Conservation (phyloP, 75 land plant genomes). For the Sequoiadendron giganteum region DNA sequence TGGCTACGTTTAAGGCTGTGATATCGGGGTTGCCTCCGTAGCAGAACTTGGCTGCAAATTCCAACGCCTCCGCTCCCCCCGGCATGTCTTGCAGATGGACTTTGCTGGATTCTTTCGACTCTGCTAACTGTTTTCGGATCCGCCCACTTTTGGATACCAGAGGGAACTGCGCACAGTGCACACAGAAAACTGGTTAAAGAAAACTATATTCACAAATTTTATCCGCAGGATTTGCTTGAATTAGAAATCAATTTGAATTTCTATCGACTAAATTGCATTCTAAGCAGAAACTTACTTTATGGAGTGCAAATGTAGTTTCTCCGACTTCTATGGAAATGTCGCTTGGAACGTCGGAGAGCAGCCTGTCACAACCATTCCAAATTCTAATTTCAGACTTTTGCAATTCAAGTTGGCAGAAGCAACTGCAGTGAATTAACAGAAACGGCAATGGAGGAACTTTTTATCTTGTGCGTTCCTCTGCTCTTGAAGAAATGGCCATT, state of each 20-base stretch:
- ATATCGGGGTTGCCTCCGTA: constrained; percentile 81
- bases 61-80: constrained; percentile 85
- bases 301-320: constrained; percentile 61
- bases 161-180: constrained; percentile 55
- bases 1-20: constrained; percentile 71
- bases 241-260: too few relatives aligned
- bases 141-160: constrained; percentile 79
- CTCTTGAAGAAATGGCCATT: too few relatives aligned
- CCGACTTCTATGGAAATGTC: constrained; percentile 77
- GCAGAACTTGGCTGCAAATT: constrained; percentile 88
- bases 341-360: constrained; percentile 76
- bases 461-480: too few relatives aligned
- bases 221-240: too few relatives aligned
- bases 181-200: too few relatives aligned
- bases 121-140: constrained; percentile 63
- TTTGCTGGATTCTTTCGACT: constrained; percentile 50
- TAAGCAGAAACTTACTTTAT: constrained; percentile 53
- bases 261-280: too few relatives aligned
- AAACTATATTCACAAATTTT: too few relatives aligned
- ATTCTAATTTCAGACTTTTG: too few relatives aligned
- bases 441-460: too few relatives aligned
- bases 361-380: constrained; percentile 36
- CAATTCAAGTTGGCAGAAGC: too few relatives aligned
- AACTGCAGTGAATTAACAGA: too few relatives aligned
- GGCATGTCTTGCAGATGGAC: constrained; percentile 54